These are phyloP conservation scores for Alternaria postmessia DNA, from an alignment of 2,329 filamentous ascomycete genomes.

Conservation along the genomic window DNA sequence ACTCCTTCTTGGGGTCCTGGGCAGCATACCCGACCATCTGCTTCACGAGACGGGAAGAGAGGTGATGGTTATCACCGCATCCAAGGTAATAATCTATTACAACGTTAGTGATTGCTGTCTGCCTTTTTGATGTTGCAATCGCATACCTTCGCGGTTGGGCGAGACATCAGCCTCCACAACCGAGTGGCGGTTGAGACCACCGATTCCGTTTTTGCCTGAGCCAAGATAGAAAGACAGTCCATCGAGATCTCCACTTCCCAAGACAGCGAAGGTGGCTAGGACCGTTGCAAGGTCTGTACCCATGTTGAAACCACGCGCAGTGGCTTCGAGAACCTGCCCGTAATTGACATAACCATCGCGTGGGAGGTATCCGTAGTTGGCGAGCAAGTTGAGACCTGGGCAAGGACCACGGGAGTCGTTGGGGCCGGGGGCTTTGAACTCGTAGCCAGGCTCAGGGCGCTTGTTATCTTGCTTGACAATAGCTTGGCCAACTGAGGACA, in stretches of 20 bases:
- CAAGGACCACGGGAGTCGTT: slow-evolving; percentile 52
- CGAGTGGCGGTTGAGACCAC: no score
- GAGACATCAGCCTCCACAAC: no score
- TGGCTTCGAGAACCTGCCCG: slow-evolving; percentile 25
- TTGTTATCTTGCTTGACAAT: no score
- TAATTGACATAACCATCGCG: slow-evolving; percentile 50
- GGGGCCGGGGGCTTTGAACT: background rate
- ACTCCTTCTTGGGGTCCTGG: slow-evolving; percentile 31
- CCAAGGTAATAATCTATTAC: slow-evolving; percentile 26
- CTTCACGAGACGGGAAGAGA: slow-evolving; percentile 35
- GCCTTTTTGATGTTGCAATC: no score
- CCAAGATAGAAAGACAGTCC: slow-evolving; percentile 31
- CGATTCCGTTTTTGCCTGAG: background rate
- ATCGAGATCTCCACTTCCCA: slow-evolving; percentile 32
- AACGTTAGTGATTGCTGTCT: no score
- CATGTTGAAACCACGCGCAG: slow-evolving; percentile 35
- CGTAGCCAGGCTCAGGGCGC: no score
- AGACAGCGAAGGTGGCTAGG: slow-evolving; percentile 36
- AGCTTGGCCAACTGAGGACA: no score
- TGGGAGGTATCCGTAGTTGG: slow-evolving; percentile 61
- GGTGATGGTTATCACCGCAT: slow-evolving; percentile 54
- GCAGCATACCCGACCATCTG: slow-evolving; percentile 21
- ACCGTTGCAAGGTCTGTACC: slow-evolving; percentile 41
- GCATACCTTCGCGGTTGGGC: no score
- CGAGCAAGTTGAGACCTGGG: slow-evolving; percentile 62